Evolutionary conservation across 202 grass and related monocot species (phyloP).

Genomic region (Panicum hallii): DNA sequence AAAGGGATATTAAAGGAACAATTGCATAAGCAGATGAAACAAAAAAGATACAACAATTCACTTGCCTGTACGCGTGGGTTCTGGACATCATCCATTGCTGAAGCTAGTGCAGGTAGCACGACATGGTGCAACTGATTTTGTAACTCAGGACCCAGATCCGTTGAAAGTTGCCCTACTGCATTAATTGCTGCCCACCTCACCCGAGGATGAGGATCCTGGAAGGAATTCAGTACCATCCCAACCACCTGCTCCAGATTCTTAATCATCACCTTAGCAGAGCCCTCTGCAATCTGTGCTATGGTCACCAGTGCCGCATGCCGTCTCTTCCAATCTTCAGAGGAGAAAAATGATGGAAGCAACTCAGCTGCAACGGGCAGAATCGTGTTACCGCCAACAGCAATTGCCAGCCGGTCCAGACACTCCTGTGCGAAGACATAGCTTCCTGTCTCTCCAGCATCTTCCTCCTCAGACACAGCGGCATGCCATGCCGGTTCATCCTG

Average conservation of each 20-base stretch:
- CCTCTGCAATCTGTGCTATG: constrained; percentile 78
- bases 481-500: constrained; percentile 73
- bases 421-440: constrained; percentile 72
- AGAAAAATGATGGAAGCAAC: constrained; percentile 61
- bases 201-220: constrained; percentile 73
- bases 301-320: constrained; percentile 59
- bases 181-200: constrained; percentile 84
- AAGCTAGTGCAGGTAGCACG: constrained; percentile 64
- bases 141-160: constrained; percentile 67
- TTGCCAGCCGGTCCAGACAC: constrained; percentile 72
- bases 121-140: constrained; percentile 62
- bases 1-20: neutral
- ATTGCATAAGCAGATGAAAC: constrained; percentile 34
- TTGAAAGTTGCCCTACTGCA: constrained; percentile 73
- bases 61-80: constrained; percentile 88
- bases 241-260: constrained; percentile 83
- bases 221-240: constrained; percentile 75
- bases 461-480: constrained; percentile 54
- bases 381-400: constrained; percentile 74
- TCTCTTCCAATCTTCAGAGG: constrained; percentile 70
- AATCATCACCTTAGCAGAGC: constrained; percentile 80
- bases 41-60: constrained; percentile 24
- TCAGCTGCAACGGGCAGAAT: constrained; percentile 73
- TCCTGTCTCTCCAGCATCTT: constrained; percentile 62
- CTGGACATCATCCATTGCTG: constrained; percentile 84